A percentile compares a stretch with the other conserved stretches of the same genome.
These are phyloP conservation scores for Vicia faba DNA, from an alignment of 306 rosid species.

Conservation along the genomic window DNA sequence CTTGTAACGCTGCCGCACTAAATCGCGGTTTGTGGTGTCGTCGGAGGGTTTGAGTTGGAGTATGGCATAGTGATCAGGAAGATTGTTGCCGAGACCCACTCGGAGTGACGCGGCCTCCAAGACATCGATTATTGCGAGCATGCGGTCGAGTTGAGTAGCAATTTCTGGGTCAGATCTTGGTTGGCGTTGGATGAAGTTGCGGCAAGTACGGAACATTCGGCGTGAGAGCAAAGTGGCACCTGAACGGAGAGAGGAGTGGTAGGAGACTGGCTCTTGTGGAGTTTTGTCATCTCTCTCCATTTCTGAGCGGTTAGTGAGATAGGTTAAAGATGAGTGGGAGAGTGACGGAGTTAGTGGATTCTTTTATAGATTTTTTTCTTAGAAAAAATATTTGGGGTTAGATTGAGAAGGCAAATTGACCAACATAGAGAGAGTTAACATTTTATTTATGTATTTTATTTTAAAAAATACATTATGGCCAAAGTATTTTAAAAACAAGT, in stretches of 20 bases:
- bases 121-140: slow-evolving; percentile 52
- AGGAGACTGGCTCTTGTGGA: neutral
- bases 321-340: neutral
- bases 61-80: slow-evolving; percentile 51
- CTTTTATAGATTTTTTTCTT: too few species aligned
- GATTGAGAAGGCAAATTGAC: too few species aligned
- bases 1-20: slow-evolving; percentile 42
- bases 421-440: too few species aligned
- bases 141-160: slow-evolving; percentile 23
- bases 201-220: slow-evolving; percentile 45
- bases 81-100: neutral
- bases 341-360: neutral
- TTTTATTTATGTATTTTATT: too few species aligned
- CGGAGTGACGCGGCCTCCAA: slow-evolving; percentile 39
- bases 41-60: slow-evolving; percentile 45
- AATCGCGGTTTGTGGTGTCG: slow-evolving; percentile 25
- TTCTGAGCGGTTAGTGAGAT: neutral
- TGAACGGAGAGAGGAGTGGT: slow-evolving; percentile 15
- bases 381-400: too few species aligned
- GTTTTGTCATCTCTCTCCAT: neutral
- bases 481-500: too few species aligned
- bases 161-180: slow-evolving; percentile 39
- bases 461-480: too few species aligned
- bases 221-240: slow-evolving; percentile 24
- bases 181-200: slow-evolving; percentile 10